A percentile compares a stretch with the other conserved stretches of the same genome.
Conservation (phyloP, 257 asterid genomes). For the Vinca minor region DNA sequence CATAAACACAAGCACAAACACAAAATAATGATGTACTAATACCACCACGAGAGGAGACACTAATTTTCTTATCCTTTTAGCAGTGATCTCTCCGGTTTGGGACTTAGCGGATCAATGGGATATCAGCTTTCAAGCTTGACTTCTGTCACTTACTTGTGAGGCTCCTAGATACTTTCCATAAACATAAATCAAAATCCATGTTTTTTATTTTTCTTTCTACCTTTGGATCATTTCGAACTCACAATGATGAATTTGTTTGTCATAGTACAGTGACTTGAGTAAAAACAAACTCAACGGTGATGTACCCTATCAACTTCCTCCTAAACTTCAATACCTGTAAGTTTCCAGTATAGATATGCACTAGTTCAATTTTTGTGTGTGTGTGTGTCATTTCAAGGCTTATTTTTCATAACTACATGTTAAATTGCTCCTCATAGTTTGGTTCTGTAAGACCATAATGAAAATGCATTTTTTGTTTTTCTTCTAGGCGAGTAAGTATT, state of each 20-base stretch:
- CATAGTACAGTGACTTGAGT: slow-evolving; percentile 63
- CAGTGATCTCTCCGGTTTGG: slow-evolving; percentile 39
- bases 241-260: slow-evolving; percentile 26
- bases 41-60: too few relatives aligned
- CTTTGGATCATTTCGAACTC: slow-evolving; percentile 17
- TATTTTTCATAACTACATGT: background rate
- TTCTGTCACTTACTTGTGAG: slow-evolving; percentile 47
- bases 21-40: background rate
- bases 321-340: slow-evolving; percentile 39
- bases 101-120: slow-evolving; percentile 42
- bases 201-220: slow-evolving; percentile 6
- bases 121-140: slow-evolving; percentile 39
- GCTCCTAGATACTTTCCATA: slow-evolving; percentile 13
- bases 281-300: slow-evolving; percentile 45
- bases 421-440: background rate
- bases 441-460: too few relatives aligned
- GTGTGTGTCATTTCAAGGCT: background rate
- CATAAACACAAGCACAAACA: background rate
- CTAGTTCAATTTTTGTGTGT: background rate
- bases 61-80: background rate
- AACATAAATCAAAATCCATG: background rate
- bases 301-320: slow-evolving; percentile 63
- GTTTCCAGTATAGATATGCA: slow-evolving; percentile 16
- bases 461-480: too few relatives aligned
- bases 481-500: too few relatives aligned